Conservation (phyloP, 2,329 filamentous ascomycete species). For the Fusarium heterosporum region DNA sequence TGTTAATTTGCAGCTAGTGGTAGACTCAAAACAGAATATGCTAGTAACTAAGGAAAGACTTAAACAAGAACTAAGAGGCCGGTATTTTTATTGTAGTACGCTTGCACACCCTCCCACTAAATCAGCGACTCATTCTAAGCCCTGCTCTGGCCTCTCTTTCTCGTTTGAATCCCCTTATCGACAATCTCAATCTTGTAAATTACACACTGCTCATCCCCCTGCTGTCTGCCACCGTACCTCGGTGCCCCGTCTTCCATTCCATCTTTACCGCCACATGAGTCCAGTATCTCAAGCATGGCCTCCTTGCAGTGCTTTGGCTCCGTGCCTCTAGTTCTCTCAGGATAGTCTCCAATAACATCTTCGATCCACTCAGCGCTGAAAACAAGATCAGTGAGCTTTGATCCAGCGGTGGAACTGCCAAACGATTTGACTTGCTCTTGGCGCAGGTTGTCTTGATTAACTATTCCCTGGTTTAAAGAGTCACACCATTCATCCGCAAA, state of each 20-base stretch:
- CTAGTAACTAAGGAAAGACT: no score
- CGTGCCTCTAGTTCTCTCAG: background rate
- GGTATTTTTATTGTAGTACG: no score
- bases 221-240: constrained; percentile 15
- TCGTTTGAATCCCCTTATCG: constrained; percentile 16
- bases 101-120: background rate
- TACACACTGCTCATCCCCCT: constrained; percentile 12
- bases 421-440: background rate
- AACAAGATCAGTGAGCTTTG: background rate
- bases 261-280: background rate
- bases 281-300: background rate
- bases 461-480: background rate
- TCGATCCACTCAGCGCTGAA: background rate
- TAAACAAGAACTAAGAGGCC: no score
- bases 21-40: no score
- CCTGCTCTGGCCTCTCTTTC: background rate
- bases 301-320: constrained; percentile 1
- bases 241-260: background rate
- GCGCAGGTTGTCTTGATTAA: background rate
- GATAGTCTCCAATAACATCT: background rate
- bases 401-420: background rate
- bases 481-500: background rate
- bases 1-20: no score
- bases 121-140: background rate
- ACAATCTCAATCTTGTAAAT: constrained; percentile 13